Evolutionary conservation across 2,329 filamentous ascomycete species (phyloP).

Genomic region (Trichoderma breve): DNA sequence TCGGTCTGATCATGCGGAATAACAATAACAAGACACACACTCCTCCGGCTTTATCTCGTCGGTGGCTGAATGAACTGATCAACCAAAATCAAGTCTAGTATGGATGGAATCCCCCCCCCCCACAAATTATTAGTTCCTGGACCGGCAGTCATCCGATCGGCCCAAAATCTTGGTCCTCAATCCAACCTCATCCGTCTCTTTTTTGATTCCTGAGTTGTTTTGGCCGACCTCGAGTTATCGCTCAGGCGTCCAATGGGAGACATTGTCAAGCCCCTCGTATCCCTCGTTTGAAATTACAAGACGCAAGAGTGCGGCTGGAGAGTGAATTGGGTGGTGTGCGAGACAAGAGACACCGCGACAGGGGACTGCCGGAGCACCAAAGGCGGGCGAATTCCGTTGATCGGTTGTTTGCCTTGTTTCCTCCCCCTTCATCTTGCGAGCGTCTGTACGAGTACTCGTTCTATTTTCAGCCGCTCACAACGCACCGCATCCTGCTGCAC

Average conservation of each 20-base stretch:
- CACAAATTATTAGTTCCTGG: background rate
- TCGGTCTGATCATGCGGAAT: background rate
- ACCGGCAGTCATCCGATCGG: conserved; percentile 17
- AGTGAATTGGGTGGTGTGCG: background rate
- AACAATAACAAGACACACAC: background rate
- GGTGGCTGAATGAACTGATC: background rate
- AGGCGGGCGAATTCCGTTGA: background rate
- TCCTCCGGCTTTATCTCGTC: background rate
- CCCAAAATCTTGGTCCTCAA: conserved; percentile 8
- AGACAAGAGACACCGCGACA: background rate
- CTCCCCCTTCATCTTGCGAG: background rate
- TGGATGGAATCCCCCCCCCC: background rate
- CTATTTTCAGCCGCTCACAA: conserved; percentile 5
- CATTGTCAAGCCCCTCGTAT: background rate
- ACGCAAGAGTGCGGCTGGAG: background rate
- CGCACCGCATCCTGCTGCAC: conserved; percentile 6
- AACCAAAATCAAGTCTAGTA: background rate
- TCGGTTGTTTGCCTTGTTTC: background rate
- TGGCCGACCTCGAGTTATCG: background rate
- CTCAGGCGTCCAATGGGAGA: background rate
- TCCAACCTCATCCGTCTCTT: background rate
- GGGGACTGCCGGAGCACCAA: background rate
- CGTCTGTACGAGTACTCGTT: background rate
- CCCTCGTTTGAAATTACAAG: background rate
- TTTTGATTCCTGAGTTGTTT: background rate